Base-by-base conservation (phyloP, 352 stramenopile species). In the Phytophthora idaei region DNA sequence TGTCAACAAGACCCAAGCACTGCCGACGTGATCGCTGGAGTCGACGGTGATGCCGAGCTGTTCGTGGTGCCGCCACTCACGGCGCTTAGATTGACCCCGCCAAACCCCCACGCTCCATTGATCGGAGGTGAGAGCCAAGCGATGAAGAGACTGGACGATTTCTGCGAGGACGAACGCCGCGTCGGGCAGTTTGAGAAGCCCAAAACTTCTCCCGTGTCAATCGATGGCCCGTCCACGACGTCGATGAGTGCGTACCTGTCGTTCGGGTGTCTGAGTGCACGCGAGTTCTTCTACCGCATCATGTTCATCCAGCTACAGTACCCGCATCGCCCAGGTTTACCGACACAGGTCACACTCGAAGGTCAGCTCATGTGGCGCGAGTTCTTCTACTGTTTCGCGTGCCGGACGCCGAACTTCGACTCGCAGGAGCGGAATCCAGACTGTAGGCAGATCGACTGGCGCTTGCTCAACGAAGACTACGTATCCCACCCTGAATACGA, bases 361-460 rank as follows among this genome's bases (percentile, higher is more conserved):
- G 94, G 95, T 0, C 96, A 99, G 75, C 69, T 99, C 14, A 78
- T 99, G 59, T 99, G 95, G 93, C 78, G 97, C 31, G 97, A 99
- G 76, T 97, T 97, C 58, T 98, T 95, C 70, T 97, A 98, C 76
- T 89, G 90, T 53, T 85, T 81, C 51, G 83, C 73, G 27, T 72
- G 77, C 36, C 58, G 80, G 29, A 77, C 81, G 36, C 77, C 85
- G 29, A 89, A 92, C 55, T 98, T 95, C 65, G 89, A 94, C 61
- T 83, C 88, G 12, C 98, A 98, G 67, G 77, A 90, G 53, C 79
- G 78, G 32, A 99, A 99, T 65, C 81, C 85, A 7, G 77, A 95
- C 14, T 97, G 91, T 58, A 87, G 88, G 34, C 78, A 94, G 55
- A 90, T 94, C 58, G 71, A 80, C 21, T 90, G 83, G 84, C 76